Evolutionary conservation across 2,329 filamentous ascomycete species (phyloP).

Genomic region (Leptodontidium sp.): DNA sequence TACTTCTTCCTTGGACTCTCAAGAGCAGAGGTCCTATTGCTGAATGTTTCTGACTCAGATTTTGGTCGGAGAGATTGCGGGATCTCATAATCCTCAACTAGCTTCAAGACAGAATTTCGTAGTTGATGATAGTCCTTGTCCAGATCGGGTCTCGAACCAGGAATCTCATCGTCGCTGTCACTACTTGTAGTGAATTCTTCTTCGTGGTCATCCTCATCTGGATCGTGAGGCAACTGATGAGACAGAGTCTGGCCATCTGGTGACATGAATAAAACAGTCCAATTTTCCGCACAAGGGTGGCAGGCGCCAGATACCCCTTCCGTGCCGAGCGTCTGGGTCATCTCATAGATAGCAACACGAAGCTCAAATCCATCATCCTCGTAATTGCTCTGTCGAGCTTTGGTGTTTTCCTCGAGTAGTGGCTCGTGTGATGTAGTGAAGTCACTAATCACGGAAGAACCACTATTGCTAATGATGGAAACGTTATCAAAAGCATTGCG

Average conservation of each 20-base stretch:
- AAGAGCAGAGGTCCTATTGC: constrained; percentile 68
- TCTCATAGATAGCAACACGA: constrained; percentile 73
- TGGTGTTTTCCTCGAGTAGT: constrained; percentile 63
- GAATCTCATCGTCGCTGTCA: constrained; percentile 65
- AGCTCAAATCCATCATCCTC: constrained; percentile 72
- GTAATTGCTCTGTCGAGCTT: constrained; percentile 58
- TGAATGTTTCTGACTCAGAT: constrained; percentile 69
- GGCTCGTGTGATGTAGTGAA: constrained; percentile 71
- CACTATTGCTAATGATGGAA: constrained; percentile 76
- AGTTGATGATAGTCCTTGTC: constrained; percentile 84
- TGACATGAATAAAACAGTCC: constrained; percentile 83
- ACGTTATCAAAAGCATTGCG: constrained; percentile 65
- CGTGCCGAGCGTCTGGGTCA: constrained; percentile 70
- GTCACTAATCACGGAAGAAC: constrained; percentile 77
- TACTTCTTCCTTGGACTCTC: constrained; percentile 62
- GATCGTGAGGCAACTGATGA: constrained; percentile 76
- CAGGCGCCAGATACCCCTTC: constrained; percentile 72
- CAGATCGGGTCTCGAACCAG: constrained; percentile 66
- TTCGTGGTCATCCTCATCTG: constrained; percentile 70
- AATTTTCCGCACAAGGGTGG: constrained; percentile 83
- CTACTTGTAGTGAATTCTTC: constrained; percentile 70
- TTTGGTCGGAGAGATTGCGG: constrained; percentile 70
- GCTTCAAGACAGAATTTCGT: constrained; percentile 79
- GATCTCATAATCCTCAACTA: constrained; percentile 85
- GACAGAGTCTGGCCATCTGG: constrained; percentile 74